A percentile compares a stretch with the other conserved stretches of the same genome.
Conservation (phyloP, 164 flowering plant genomes). For the Vitis rupestris region DNA sequence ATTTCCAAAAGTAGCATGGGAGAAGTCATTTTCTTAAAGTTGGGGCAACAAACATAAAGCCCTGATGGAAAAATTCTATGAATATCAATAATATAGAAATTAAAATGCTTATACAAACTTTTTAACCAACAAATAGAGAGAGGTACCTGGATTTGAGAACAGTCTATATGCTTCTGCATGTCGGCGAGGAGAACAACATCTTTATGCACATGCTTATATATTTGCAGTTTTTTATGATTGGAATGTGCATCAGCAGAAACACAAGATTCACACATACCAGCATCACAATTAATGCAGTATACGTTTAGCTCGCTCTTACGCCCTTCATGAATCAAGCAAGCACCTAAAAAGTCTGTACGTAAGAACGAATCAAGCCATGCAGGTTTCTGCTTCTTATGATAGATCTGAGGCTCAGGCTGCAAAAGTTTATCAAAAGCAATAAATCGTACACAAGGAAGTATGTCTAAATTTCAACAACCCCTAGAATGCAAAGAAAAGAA, state of each 20-base stretch:
- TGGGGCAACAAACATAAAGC: too few relatives aligned
- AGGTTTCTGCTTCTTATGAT: constrained; percentile 9
- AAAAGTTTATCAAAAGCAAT: too few relatives aligned
- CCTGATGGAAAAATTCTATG: too few relatives aligned
- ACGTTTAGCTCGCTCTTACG: constrained; percentile 28
- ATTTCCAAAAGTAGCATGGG: too few relatives aligned
- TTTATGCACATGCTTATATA: constrained; percentile 47
- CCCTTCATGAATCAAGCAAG: constrained; percentile 22
- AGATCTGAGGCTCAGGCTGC: too few relatives aligned
- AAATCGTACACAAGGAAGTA: too few relatives aligned
- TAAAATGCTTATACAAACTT: too few relatives aligned
- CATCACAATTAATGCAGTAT: constrained; percentile 34
- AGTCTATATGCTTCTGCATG: constrained; percentile 32
- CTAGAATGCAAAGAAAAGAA: too few relatives aligned
- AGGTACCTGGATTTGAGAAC: constrained; percentile 37
- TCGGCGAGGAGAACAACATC: constrained; percentile 38
- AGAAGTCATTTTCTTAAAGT: too few relatives aligned
- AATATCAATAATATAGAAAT: too few relatives aligned
- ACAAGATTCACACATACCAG: constrained; percentile 31
- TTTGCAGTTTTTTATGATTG: constrained; percentile 27
- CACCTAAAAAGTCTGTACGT: constrained; percentile 25
- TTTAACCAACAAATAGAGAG: too few relatives aligned
- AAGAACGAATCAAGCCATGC: constrained; percentile 36
- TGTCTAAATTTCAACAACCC: too few relatives aligned
- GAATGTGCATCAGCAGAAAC: constrained; percentile 22